These are phyloP conservation scores for Aspergillus fructus DNA, from an alignment of 2,329 filamentous ascomycete genomes.

Conservation along the genomic window DNA sequence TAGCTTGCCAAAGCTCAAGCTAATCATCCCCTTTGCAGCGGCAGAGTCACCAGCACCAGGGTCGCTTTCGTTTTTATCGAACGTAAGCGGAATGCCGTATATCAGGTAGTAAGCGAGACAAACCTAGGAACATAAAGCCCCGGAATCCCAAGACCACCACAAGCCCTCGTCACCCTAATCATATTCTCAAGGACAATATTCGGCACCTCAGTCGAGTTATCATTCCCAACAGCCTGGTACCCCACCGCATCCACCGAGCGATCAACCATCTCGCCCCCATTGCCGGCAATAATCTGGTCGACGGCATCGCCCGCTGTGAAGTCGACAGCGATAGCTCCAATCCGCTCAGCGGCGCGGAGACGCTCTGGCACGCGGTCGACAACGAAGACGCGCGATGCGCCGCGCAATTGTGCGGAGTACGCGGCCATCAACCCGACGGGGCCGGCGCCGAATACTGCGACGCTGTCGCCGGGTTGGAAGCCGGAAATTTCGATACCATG, in stretches of 20 bases:
- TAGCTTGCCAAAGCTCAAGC: slow-evolving; percentile 65
- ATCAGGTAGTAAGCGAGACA: neutral
- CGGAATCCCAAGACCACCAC: slow-evolving; percentile 62
- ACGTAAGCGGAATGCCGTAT: neutral
- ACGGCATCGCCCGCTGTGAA: slow-evolving; percentile 58
- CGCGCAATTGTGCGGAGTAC: slow-evolving; percentile 61
- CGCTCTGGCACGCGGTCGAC: slow-evolving; percentile 64
- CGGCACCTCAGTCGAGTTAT: slow-evolving; percentile 60
- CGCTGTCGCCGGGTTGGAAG: slow-evolving; percentile 60
- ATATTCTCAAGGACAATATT: slow-evolving; percentile 51
- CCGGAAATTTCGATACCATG: slow-evolving; percentile 48
- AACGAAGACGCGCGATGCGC: slow-evolving; percentile 61
- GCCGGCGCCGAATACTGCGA: slow-evolving; percentile 64
- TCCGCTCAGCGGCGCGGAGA: slow-evolving; percentile 59
- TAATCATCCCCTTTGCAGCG: slow-evolving; percentile 62
- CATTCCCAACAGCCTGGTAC: slow-evolving; percentile 60
- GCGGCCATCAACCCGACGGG: slow-evolving; percentile 67
- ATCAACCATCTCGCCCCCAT: slow-evolving; percentile 60
- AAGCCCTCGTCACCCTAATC: slow-evolving; percentile 62
- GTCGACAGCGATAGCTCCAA: slow-evolving; percentile 61
- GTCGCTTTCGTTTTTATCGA: slow-evolving; percentile 35
- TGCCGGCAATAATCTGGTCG: slow-evolving; percentile 59
- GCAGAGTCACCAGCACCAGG: slow-evolving; percentile 63
- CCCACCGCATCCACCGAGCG: slow-evolving; percentile 65
- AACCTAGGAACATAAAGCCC: slow-evolving; percentile 52